A percentile compares a stretch with the other conserved stretches of the same genome.
Conservation (phyloP, 192 early-diverging fungal species). For the Ramicandelaber brevisporus region DNA sequence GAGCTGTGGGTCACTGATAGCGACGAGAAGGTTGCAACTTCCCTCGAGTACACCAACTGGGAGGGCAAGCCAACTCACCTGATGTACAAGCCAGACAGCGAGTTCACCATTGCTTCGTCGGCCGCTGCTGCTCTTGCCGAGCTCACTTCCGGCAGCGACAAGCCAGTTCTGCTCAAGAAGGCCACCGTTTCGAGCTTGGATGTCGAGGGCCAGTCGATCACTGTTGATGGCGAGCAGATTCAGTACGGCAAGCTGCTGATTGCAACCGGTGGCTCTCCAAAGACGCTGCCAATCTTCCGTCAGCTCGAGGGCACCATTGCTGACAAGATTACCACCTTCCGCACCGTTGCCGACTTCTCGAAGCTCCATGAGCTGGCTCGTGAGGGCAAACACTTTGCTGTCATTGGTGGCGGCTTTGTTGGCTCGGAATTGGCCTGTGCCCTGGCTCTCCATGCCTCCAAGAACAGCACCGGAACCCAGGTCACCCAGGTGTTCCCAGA, state of each 20-base stretch:
- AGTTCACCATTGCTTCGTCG: constrained; percentile 11
- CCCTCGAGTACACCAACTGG: constrained; percentile 28
- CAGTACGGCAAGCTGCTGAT: constrained; percentile 25
- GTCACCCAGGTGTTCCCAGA: constrained; percentile 37
- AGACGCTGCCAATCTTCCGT: constrained; percentile 5
- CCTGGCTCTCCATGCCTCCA: constrained; percentile 17
- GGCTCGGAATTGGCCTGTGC: constrained; percentile 34
- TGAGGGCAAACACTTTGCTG: constrained; percentile 17
- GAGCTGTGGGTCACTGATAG: constrained; percentile 34
- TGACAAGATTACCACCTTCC: constrained; percentile 21
- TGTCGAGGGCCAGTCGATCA: constrained; percentile 20
- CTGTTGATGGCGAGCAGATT: constrained; percentile 17
- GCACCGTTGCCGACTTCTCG: constrained; percentile 25
- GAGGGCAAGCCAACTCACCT: constrained; percentile 20
- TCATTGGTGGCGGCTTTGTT: constrained; percentile 37
- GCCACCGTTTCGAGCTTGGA: constrained; percentile 19
- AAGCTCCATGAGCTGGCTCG: constrained; percentile 15
- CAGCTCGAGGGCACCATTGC: constrained; percentile 7
- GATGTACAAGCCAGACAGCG: constrained; percentile 8
- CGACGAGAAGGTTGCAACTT: constrained; percentile 6
- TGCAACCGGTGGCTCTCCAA: constrained; percentile 32
- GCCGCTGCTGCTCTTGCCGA: no score
- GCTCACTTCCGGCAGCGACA: no score
- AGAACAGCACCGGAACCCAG: constrained; percentile 6
- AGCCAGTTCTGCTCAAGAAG: constrained; percentile 16